Evolutionary conservation across 768 basidiomycete species (phyloP).

Genomic region (Tephrocybe sp.): DNA sequence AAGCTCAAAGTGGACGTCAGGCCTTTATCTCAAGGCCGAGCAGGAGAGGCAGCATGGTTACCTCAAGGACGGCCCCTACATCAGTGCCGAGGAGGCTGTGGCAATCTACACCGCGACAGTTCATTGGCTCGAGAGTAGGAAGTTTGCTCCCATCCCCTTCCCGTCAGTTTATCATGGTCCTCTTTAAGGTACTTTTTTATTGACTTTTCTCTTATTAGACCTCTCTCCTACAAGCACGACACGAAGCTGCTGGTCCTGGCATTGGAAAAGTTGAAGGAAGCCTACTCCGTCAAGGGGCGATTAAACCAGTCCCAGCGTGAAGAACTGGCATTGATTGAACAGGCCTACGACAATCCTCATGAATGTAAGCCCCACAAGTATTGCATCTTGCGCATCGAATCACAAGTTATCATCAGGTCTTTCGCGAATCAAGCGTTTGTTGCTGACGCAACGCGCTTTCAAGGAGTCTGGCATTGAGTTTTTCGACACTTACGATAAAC

Average conservation of each 20-base stretch:
- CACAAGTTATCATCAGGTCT: constrained; percentile 45
- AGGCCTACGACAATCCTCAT: constrained; percentile 99
- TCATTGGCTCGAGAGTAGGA: constrained; percentile 97
- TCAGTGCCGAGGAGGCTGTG: constrained; percentile 98
- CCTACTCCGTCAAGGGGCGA: constrained; percentile 96
- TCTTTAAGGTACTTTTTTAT: not conserved
- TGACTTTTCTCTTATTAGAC: constrained; percentile 57
- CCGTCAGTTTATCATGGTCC: constrained; percentile 52
- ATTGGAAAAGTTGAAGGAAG: constrained; percentile 97
- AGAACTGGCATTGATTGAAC: constrained; percentile 96
- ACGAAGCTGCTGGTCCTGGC: constrained; percentile 96
- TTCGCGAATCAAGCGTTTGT: constrained; percentile 95
- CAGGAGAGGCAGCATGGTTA: constrained; percentile 99
- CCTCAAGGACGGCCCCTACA: constrained; percentile 98
- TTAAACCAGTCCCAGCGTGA: constrained; percentile 98
- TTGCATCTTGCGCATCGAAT: not conserved
- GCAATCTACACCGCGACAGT: constrained; percentile 99
- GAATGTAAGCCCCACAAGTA: constrained; percentile 61
- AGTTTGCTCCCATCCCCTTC: constrained; percentile 99
- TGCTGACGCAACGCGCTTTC: constrained; percentile 97
- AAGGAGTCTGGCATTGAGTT: constrained; percentile 98
- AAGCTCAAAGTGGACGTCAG: constrained; percentile 30
- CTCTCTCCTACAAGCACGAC: constrained; percentile 98
- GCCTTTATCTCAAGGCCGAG: constrained; percentile 96
- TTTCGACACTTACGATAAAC: constrained; percentile 97